Base-by-base conservation (phyloP, 495 filamentous ascomycete genomes). In the Ramalina intermedia region DNA sequence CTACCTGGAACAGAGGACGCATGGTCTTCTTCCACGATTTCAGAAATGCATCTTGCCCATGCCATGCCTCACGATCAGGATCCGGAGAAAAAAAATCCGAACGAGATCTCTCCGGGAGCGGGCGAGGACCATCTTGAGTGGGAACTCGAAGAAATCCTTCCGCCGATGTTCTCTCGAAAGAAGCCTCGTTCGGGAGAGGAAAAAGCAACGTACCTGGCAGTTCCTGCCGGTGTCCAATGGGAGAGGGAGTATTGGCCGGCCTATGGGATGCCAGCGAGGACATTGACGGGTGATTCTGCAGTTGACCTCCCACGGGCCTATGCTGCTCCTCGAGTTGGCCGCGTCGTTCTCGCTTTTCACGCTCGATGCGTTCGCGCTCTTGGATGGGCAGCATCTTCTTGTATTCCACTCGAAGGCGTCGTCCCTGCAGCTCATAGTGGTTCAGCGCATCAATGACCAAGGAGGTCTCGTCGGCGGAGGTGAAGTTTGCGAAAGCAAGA, bases 301-400 rank as follows among this genome's bases (percentile, higher is more conserved):
- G 73, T 43, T 71, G 64, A 29, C 61, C 61, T 17, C 66, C 67
- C 58, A 87, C 74, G 18, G 83, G 84, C 24, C 88, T 75, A 63
- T 98, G 91, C 65, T 98, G 91, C 66, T 96, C 91, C 63, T 96
- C 88, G 37, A 98, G 71, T 64, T 98, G 91, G 41, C 91, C 91
- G 53, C 91, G 81, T 60, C 91, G 84, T 69, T 96, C 91, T 39
- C 91, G 75, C 77, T 98, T 98, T 67, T 96, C 91, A 24, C 91
- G 75, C 61, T 98, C 91, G 52, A 98, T 98, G 18, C 93, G 79
- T 62, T 98, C 91, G 44, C 91, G 79, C 63, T 98, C 91, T 47
- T 88, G 84, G 42, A 88, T 71, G 11, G 91, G 91, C 18, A 98
- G 75, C 91, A 98, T 98, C 71, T 96, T 98, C 73, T 98, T 98